Evolutionary conservation across 495 filamentous ascomycete genomes (phyloP).

Genomic region (Hypoxylon cercidicola): DNA sequence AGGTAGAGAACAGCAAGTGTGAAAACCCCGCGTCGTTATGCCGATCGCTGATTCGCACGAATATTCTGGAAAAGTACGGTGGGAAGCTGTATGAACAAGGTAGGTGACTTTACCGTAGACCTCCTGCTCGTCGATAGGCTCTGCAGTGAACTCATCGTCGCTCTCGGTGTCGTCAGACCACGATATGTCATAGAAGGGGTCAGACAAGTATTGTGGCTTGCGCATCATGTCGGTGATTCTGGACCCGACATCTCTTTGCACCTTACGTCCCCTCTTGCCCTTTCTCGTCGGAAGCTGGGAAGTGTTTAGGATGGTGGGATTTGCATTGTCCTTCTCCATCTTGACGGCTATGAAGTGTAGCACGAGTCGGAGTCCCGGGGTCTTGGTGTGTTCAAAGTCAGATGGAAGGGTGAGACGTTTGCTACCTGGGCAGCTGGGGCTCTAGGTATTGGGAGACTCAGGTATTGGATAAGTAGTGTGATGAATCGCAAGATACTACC

Average conservation of each 20-base stretch:
- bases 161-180: slow-evolving; percentile 50
- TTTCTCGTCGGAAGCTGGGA: slow-evolving; percentile 90
- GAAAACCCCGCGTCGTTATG: slow-evolving; percentile 13
- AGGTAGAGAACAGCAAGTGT: slow-evolving; percentile 9
- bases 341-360: slow-evolving; percentile 12
- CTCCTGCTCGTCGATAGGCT: slow-evolving; percentile 95
- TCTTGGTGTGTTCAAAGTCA: not conserved
- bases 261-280: slow-evolving; percentile 54
- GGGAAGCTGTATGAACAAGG: not conserved
- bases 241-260: slow-evolving; percentile 44
- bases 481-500: no score
- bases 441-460: no score
- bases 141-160: slow-evolving; percentile 69
- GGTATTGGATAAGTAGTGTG: no score
- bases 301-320: slow-evolving; percentile 90
- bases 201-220: slow-evolving; percentile 44
- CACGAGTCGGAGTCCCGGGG: not conserved
- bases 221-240: slow-evolving; percentile 51
- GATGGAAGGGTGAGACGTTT: not conserved
- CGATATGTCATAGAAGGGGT: slow-evolving; percentile 35
- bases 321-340: slow-evolving; percentile 76
- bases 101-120: slow-evolving; percentile 78
- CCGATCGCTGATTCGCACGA: slow-evolving; percentile 6
- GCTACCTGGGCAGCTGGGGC: not conserved
- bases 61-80: not conserved